Evolutionary conservation across 768 basidiomycete species (phyloP).

Genomic region (Boletus insuetus): DNA sequence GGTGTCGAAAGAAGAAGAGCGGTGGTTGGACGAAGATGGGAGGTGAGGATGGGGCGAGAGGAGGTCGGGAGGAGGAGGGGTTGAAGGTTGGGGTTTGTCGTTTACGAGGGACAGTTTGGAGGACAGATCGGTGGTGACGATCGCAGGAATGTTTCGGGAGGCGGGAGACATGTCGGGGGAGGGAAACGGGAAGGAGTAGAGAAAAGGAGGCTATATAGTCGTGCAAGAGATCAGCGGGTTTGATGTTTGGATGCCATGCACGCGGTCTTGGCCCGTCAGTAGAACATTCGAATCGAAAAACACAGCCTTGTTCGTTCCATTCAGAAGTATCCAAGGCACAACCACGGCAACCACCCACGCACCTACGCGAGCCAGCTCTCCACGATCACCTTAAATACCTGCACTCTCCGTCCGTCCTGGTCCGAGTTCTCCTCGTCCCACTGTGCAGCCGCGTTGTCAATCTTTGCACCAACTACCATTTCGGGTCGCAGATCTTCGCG

Average conservation of each 20-base stretch:
- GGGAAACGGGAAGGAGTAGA: not conserved
- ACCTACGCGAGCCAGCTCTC: not conserved
- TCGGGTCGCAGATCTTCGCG: constrained; percentile 26
- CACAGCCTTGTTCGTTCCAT: constrained; percentile 30
- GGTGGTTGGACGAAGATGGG: not conserved
- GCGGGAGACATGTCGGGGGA: constrained; percentile 18
- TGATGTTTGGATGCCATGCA: no score
- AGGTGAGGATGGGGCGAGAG: constrained; percentile 21
- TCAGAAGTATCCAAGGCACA: constrained; percentile 6
- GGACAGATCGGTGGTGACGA: constrained; percentile 36
- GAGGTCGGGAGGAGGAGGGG: constrained; percentile 7
- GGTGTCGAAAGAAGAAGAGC: constrained; percentile 35
- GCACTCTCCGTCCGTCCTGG: no score
- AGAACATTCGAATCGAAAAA: constrained; percentile 30
- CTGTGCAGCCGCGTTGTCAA: not conserved
- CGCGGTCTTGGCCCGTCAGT: no score
- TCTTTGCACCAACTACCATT: constrained; percentile 12
- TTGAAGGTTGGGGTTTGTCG: not conserved
- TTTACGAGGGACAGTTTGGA: constrained; percentile 26
- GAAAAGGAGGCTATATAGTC: constrained; percentile 8
- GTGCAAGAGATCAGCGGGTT: not conserved
- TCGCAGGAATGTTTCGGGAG: constrained; percentile 29
- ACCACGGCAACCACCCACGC: constrained; percentile 7
- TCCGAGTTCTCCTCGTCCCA: no score
- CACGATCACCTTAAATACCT: not conserved